Percentiles rank a stretch among this genome's conserved stretches.
Evolutionary conservation across 768 basidiomycete species (phyloP).

Genomic region (Mycena metata): DNA sequence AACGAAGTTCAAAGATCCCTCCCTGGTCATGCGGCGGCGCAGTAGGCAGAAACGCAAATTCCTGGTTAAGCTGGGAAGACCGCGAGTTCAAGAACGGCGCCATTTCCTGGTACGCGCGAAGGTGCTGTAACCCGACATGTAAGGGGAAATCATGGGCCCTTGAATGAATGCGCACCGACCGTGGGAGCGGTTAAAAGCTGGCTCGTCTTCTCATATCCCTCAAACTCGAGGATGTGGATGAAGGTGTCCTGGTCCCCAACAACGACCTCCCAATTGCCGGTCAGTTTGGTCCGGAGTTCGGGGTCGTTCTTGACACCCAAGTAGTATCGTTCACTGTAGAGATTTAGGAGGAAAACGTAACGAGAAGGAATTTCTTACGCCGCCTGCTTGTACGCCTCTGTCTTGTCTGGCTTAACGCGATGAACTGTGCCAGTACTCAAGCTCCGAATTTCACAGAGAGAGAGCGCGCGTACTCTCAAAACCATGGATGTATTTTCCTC

Average conservation of each 20-base stretch:
- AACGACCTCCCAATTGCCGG: slow-evolving; percentile 93
- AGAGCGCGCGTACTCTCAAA: slow-evolving; percentile 76
- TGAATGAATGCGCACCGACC: slow-evolving; percentile 56
- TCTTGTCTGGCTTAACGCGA: slow-evolving; percentile 83
- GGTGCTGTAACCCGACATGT: slow-evolving; percentile 60
- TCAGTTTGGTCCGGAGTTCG: slow-evolving; percentile 85
- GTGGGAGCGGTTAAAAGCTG: slow-evolving; percentile 73
- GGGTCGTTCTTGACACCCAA: slow-evolving; percentile 81
- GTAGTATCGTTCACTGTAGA: slow-evolving; percentile 84
- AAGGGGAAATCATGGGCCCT: slow-evolving; percentile 6
- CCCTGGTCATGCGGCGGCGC: slow-evolving; percentile 89
- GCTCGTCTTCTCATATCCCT: slow-evolving; percentile 88
- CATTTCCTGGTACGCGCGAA: slow-evolving; percentile 77
- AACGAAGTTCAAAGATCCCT: slow-evolving; percentile 94
- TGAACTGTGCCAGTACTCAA: slow-evolving; percentile 70
- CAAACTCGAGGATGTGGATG: slow-evolving; percentile 88
- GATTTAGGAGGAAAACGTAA: slow-evolving; percentile 11
- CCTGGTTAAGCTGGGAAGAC: slow-evolving; percentile 85
- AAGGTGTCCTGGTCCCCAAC: slow-evolving; percentile 94
- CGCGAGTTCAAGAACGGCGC: slow-evolving; percentile 83
- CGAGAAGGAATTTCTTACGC: slow-evolving; percentile 68
- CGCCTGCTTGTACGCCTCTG: slow-evolving; percentile 88
- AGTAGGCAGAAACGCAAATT: slow-evolving; percentile 96
- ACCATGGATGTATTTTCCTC: slow-evolving; percentile 95
- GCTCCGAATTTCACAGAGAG: background rate